A percentile compares a stretch with the other conserved stretches of the same genome.
These are phyloP conservation scores for Xylaria sp. DNA, from an alignment of 2,329 filamentous ascomycete genomes.

Conservation along the genomic window DNA sequence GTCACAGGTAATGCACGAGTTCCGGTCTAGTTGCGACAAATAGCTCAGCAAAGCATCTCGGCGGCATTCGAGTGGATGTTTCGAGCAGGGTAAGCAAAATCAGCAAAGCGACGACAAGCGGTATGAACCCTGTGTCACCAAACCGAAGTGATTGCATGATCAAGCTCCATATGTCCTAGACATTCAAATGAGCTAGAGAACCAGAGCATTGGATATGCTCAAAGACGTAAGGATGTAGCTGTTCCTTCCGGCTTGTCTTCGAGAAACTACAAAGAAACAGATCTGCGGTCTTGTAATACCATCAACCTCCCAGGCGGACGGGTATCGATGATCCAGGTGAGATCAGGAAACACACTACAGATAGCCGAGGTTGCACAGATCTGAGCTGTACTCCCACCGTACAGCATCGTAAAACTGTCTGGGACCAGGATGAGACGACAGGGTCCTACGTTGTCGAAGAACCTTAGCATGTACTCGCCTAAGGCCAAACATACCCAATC, in stretches of 20 bases:
- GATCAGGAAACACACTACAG: constrained; percentile 49
- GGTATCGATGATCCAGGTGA: constrained; percentile 46
- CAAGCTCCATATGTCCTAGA: constrained; percentile 49
- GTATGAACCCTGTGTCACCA: constrained; percentile 45
- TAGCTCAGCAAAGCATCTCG: constrained; percentile 36
- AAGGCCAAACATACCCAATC: constrained; percentile 21
- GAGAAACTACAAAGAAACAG: constrained; percentile 42
- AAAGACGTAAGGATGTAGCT: constrained; percentile 38
- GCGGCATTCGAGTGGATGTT: constrained; percentile 32
- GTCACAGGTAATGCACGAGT: neutral
- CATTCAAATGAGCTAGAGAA: constrained; percentile 47
- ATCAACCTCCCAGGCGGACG: constrained; percentile 45
- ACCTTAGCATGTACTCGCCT: constrained; percentile 26
- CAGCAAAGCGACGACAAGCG: constrained; percentile 30
- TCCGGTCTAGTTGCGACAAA: constrained; percentile 34
- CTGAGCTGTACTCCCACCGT: constrained; percentile 44
- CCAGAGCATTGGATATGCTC: constrained; percentile 34
- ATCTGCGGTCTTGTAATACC: constrained; percentile 44
- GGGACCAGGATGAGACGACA: constrained; percentile 37
- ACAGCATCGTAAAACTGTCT: constrained; percentile 50
- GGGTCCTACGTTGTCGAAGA: constrained; percentile 26
- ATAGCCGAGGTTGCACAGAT: constrained; percentile 51
- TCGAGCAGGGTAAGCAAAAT: constrained; percentile 33
- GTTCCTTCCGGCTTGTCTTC: constrained; percentile 40
- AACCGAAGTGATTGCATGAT: constrained; percentile 47